phyloP scores from a whole-genome alignment of 1,139 yeast genomes.

The Meyerozyma smithsonii region DNA sequence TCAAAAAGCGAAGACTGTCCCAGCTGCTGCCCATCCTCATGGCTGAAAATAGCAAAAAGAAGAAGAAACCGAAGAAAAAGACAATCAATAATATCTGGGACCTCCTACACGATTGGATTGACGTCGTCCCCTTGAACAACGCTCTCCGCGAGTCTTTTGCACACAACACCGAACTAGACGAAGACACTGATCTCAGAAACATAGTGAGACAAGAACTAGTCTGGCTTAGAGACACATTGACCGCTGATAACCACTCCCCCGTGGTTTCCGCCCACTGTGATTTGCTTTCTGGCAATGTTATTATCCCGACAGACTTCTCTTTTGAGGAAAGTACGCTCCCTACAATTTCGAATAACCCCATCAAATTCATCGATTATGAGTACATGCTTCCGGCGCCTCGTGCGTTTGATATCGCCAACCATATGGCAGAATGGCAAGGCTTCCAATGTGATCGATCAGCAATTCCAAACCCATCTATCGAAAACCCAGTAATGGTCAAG shows the following conservation, averaged over 20 bases:
- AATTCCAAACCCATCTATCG: conserved; percentile 49
- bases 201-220: conserved; percentile 43
- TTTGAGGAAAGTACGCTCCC: conserved; percentile 18
- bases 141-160: conserved; percentile 36
- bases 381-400: conserved; percentile 78
- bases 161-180: conserved; percentile 16
- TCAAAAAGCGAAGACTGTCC: conserved; percentile 12
- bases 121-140: conserved; percentile 48
- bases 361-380: conserved; percentile 75
- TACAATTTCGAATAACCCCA: conserved; percentile 34
- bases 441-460: conserved; percentile 61
- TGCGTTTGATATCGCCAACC: conserved; percentile 82
- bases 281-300: conserved; percentile 66
- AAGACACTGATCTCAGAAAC: conserved; percentile 30
- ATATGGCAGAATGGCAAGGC: conserved; percentile 86
- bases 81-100: conserved; percentile 53
- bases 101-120: conserved; percentile 58
- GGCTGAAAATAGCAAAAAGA: conserved; percentile 7
- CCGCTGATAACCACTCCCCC: conserved; percentile 41
- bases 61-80: conserved; percentile 21
- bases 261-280: conserved; percentile 69
- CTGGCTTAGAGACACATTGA: conserved; percentile 46
- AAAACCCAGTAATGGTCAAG: conserved; percentile 42
- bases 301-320: conserved; percentile 46
- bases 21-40: not conserved